phyloP scores from a whole-genome alignment of 2,329 filamentous ascomycete species.

The Paraphoma sp. region DNA sequence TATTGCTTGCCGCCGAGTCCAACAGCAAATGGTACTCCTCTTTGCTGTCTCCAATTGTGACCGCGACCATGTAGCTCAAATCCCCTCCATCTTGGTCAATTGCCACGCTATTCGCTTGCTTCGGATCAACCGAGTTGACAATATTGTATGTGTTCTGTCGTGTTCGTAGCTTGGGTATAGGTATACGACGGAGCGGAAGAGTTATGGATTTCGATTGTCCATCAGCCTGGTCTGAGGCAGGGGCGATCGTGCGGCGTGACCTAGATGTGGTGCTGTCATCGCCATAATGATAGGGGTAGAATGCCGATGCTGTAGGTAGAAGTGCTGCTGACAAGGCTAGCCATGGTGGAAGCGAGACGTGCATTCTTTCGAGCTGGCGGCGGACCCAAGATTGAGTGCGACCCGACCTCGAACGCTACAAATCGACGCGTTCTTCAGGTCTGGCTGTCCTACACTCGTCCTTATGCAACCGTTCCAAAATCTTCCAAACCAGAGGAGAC shows the following conservation, averaged over 20 bases:
- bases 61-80: constrained; percentile 60
- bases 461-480: too few relatives aligned
- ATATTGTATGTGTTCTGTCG: constrained; percentile 59
- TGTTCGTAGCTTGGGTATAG: constrained; percentile 32
- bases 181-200: constrained; percentile 37
- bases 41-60: constrained; percentile 58
- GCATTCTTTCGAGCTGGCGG: constrained; percentile 30
- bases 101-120: constrained; percentile 54
- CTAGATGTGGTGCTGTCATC: constrained; percentile 6
- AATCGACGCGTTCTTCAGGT: background rate
- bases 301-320: constrained; percentile 36
- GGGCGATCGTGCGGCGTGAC: constrained; percentile 9
- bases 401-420: background rate
- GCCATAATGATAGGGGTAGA: constrained; percentile 43
- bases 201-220: constrained; percentile 19
- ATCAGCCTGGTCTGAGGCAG: constrained; percentile 2
- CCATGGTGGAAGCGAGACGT: constrained; percentile 27
- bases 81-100: constrained; percentile 63
- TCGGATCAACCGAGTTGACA: constrained; percentile 35
- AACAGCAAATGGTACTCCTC: constrained; percentile 61
- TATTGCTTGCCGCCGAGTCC: constrained; percentile 67
- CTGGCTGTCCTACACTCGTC: background rate
- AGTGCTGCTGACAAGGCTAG: constrained; percentile 31
- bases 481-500: too few relatives aligned
- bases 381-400: background rate